Percentiles rank a stretch among this genome's conserved stretches.
Evolutionary conservation across 495 filamentous ascomycete species (phyloP).

Genomic region (Chaetomidium leptoderma): DNA sequence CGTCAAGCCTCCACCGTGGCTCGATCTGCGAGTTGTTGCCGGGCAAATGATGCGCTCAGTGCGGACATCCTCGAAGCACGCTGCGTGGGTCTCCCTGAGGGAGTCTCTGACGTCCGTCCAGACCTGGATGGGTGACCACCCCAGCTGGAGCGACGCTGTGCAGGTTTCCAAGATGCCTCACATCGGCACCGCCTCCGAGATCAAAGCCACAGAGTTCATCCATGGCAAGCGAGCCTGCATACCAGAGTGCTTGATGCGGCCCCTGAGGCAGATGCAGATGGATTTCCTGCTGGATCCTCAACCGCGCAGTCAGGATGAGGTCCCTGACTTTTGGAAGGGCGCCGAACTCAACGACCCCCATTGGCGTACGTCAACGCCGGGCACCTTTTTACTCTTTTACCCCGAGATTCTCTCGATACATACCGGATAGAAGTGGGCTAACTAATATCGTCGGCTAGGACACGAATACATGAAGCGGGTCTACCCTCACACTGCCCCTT

Average conservation of each 20-base stretch:
- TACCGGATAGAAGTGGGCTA: too few species aligned
- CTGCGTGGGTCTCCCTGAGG: not conserved
- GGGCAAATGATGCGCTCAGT: not conserved
- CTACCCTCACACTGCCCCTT: not conserved
- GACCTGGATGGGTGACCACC: not conserved
- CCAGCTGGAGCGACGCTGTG: not conserved
- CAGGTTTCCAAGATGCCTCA: constrained; percentile 5
- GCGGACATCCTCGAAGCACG: not conserved
- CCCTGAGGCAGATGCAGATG: not conserved
- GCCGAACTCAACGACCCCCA: not conserved
- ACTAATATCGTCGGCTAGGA: too few species aligned
- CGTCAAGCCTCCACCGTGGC: not conserved
- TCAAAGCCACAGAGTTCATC: constrained; percentile 10
- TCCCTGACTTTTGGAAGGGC: constrained; percentile 2
- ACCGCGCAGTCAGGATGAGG: not conserved
- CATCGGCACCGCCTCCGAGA: not conserved
- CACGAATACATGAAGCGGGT: too few species aligned
- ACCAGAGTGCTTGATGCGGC: not conserved
- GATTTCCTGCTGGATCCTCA: constrained; percentile 1
- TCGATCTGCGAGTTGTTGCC: not conserved
- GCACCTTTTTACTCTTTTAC: too few species aligned
- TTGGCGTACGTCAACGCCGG: not conserved
- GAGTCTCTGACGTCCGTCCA: not conserved
- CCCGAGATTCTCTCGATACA: too few species aligned
- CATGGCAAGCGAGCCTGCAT: not conserved